Base-by-base conservation (phyloP, 139 green algal genomes). In the Gonium pectorale region DNA sequence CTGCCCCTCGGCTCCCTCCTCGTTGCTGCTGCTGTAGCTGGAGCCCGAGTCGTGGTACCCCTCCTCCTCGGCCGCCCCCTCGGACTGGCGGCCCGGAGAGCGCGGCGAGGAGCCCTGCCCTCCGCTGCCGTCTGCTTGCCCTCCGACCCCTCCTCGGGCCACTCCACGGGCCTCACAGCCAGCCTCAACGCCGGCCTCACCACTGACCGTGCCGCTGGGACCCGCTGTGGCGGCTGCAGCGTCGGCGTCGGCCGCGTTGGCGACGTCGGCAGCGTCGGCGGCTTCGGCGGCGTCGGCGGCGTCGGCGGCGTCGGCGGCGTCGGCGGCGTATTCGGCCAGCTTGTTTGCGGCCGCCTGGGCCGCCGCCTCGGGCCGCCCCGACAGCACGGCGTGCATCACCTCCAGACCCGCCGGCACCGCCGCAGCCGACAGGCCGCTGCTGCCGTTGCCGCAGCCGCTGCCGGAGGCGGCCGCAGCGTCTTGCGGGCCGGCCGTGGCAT, bases 371-470 rank as follows among this genome's bases (percentile, higher is more conserved):
- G 9, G 0, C 3, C n/a, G 54, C 8, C 77, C 77, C 3, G 77
- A 66, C 41, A 83, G 59, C 31, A 83, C 43, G 9, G 77, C 77
- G 5, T 54, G 62, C 62, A 83, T 73, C 60, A 83, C 24, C 43
- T 51, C 43, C 6, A 83, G 40, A 26, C 62, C 62, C 43, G 62
- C 38, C 6, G 13, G 27, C 8, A 8, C 35, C 52, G 49, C 37
- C 51, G 46, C 33, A 21, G 52, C n/a, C n/a, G n/a, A n/a, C n/a
- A n/a, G n/a, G n/a, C 52, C 73, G 35, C 59, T n/a, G 31, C 59
- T n/a, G 59, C 59, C 59, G 27, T 11, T 44, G 27, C 73, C 15
- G 38, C 0, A 5, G 33, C 71, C 5, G 71, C 31, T 0, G 46
- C 31, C 60, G 9, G 46, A 54, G 19, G 22, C 38, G 67, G 40